phyloP scores from a whole-genome alignment of 768 basidiomycete genomes.

The Terana coerulea region DNA sequence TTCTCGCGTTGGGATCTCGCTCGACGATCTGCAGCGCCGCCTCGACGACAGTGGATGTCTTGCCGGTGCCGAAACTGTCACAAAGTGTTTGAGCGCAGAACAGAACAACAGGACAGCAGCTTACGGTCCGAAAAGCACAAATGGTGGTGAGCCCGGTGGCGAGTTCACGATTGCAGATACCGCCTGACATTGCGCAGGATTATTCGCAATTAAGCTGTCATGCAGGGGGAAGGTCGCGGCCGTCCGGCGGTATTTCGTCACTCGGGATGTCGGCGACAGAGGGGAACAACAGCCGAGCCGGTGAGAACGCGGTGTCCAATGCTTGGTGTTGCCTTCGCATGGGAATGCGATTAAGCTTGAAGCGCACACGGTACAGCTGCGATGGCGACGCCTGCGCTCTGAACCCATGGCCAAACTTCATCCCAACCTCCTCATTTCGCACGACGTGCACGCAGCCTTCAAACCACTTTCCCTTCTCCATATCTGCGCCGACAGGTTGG shows the following conservation, averaged over 20 bases:
- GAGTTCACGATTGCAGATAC: constrained; percentile 45
- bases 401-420: constrained; percentile 46
- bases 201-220: constrained; percentile 32
- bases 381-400: constrained; percentile 24
- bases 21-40: constrained; percentile 53
- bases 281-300: constrained; percentile 49
- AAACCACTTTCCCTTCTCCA: constrained; percentile 23
- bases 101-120: constrained; percentile 15
- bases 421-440: constrained; percentile 36
- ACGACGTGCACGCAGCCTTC: constrained; percentile 47
- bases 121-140: constrained; percentile 63
- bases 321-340: constrained; percentile 54
- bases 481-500: constrained; percentile 22
- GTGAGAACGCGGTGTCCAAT: constrained; percentile 34
- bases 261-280: constrained; percentile 1
- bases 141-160: constrained; percentile 46
- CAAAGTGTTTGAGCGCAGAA: not conserved
- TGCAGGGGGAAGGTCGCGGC: constrained; percentile 14
- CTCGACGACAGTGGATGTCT: constrained; percentile 63
- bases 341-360: constrained; percentile 50
- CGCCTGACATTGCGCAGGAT: constrained; percentile 47
- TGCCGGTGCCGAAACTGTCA: constrained; percentile 49
- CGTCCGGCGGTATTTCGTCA: not conserved
- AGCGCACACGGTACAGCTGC: constrained; percentile 48
- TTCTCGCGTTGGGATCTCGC: constrained; percentile 35